Evolutionary conservation across 495 filamentous ascomycete genomes (phyloP), one percentile per base, ranked within the genome.

Genomic region (Paragyromitra xinjiangensis): DNA sequence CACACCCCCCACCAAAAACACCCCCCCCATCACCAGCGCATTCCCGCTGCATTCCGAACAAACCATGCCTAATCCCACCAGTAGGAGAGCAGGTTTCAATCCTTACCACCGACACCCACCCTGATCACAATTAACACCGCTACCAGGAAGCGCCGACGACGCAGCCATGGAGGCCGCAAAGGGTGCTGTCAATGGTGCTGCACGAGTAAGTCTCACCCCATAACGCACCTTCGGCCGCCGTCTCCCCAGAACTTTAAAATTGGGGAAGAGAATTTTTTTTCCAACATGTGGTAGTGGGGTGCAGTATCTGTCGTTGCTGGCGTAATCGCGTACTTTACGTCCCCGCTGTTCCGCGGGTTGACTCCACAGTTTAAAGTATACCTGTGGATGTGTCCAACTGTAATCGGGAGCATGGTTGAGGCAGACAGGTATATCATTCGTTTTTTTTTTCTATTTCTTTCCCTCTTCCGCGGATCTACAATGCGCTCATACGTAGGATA

Each of bases 371-470:
- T 82, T 53, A 74, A 69, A 26, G 81, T 82, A 0, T 82, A 82
- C 34, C 7, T 82, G 29, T 82, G 81, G 80, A 82, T 82, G 81
- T 82, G 81, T 59, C 81, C 81, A 4, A 78, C 80, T 9, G 65
- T 66, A 16, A 48, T 82, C 24, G 81, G 81, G 40, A 65, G 77
- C 24, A 82, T 82, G 81, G 68, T 78, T 14, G 81, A 82, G 44
- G 81, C 81, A 34, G 81, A 82, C 12, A 62, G 69, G 77, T 82
- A 71, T 48, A 53, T 42, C 56, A 22, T 55, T n/a, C 24, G 1
- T 3, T 50, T 51, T 19, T 19, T 19, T n/a, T 16, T 1, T 29
- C 3, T 26, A 16, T 64, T 14, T 16, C 3, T 26, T 64, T 64
- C 29, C 8, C 51, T 24, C 12, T 11, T 58, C 6, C 37, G 59